Conservation (phyloP, 805 yeast genomes). For the Cyberlindnera subsufficiens region DNA sequence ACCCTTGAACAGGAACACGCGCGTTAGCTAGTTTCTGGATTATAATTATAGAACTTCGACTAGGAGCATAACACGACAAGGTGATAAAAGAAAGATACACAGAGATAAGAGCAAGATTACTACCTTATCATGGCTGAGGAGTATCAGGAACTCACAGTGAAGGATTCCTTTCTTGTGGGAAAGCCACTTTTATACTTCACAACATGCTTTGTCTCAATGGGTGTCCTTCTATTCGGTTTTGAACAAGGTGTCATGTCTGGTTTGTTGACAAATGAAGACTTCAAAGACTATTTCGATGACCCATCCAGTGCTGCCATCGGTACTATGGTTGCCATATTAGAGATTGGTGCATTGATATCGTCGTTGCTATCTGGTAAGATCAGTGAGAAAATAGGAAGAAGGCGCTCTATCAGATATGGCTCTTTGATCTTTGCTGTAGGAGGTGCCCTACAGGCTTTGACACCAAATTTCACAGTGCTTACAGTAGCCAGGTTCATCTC, state of each 20-base stretch:
- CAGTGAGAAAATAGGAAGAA: conserved; percentile 75
- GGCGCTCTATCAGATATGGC: conserved; percentile 75
- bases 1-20: no score
- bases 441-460: conserved; percentile 64
- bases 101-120: no score
- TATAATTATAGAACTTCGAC: no score
- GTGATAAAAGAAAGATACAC: no score
- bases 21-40: no score
- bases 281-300: conserved; percentile 60
- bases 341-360: conserved; percentile 79
- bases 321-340: conserved; percentile 81
- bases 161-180: conserved; percentile 22
- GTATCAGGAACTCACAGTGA: conserved; percentile 21
- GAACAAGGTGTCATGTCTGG: conserved; percentile 93
- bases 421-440: conserved; percentile 75
- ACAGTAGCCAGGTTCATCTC: conserved; percentile 72
- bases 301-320: conserved; percentile 78
- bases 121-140: conserved; percentile 5
- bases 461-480: conserved; percentile 48
- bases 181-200: conserved; percentile 24
- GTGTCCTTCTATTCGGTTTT: conserved; percentile 62
- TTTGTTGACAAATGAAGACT: conserved; percentile 57
- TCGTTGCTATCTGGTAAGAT: conserved; percentile 73
- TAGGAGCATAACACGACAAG: no score
- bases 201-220: conserved; percentile 23